Percentiles rank a stretch among this genome's conserved stretches.
phyloP scores from a whole-genome alignment of 148 eudicot species.

The Rhododendron vialii region DNA sequence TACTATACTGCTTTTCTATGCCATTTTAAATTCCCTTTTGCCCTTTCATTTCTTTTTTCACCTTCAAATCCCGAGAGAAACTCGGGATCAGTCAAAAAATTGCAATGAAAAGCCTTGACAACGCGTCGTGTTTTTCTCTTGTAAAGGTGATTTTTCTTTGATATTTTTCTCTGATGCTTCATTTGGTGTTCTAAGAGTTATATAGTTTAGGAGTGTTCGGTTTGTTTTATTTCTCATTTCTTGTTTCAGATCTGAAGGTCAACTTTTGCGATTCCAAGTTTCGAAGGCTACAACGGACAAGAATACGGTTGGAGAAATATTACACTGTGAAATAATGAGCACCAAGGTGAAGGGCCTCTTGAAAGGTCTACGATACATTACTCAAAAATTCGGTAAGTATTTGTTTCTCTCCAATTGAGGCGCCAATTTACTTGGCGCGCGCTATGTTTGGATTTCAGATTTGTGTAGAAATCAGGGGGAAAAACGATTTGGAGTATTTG shows the following conservation, averaged over 20 bases:
- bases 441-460: neutral
- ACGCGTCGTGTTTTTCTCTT: conserved; percentile 9
- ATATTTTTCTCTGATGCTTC: neutral
- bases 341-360: conserved; percentile 65
- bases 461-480: neutral
- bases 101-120: neutral
- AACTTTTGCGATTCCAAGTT: conserved; percentile 5
- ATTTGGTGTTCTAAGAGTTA: neutral
- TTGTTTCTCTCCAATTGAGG: neutral
- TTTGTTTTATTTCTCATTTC: neutral
- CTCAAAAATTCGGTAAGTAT: conserved; percentile 50
- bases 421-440: neutral
- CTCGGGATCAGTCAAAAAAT: neutral
- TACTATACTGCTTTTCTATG: neutral
- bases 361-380: conserved; percentile 57
- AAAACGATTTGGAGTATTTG: too few relatives aligned
- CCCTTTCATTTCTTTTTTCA: neutral
- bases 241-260: conserved; percentile 20
- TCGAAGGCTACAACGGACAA: conserved; percentile 12
- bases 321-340: conserved; percentile 15
- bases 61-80: conserved; percentile 15
- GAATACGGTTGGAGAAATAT: conserved; percentile 1
- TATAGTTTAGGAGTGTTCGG: neutral
- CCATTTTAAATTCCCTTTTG: neutral
- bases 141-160: conserved; percentile 10